phyloP scores from a whole-genome alignment of 352 stramenopile species.

The Phytophthora tentaculata region DNA sequence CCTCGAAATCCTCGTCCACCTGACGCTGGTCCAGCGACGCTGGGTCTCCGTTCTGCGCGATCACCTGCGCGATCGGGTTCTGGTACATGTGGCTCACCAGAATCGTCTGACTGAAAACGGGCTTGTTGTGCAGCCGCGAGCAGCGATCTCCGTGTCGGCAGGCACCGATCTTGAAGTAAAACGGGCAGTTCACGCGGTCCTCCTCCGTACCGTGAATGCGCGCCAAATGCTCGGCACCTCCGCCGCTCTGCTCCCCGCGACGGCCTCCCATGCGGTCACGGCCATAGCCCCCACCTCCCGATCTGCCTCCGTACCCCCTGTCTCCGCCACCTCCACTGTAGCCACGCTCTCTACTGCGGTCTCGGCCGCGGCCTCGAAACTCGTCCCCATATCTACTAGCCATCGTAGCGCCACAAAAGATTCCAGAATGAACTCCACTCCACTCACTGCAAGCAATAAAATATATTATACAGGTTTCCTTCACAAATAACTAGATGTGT shows the following conservation, averaged over 20 bases:
- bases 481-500: background rate
- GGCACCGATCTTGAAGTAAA: conserved; percentile 99
- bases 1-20: conserved; percentile 97
- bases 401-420: conserved; percentile 40
- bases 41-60: conserved; percentile 88
- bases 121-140: conserved; percentile 98
- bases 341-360: conserved; percentile 75
- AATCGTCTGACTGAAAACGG: conserved; percentile 98
- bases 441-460: conserved; percentile 23
- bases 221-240: conserved; percentile 95
- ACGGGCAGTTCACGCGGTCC: conserved; percentile 98
- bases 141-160: conserved; percentile 99
- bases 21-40: conserved; percentile 87
- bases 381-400: conserved; percentile 81
- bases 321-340: conserved; percentile 41
- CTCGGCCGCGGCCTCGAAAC: conserved; percentile 65
- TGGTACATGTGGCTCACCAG: conserved; percentile 99
- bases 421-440: conserved; percentile 47
- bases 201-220: conserved; percentile 98
- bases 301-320: conserved; percentile 49
- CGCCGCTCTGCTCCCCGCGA: conserved; percentile 73
- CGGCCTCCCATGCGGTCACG: conserved; percentile 60
- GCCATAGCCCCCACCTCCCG: conserved; percentile 53
- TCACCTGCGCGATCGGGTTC: conserved; percentile 93
- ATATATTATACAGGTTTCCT: background rate